These are phyloP conservation scores for Vigna mungo DNA, from an alignment of 306 rosid species.

Conservation along the genomic window DNA sequence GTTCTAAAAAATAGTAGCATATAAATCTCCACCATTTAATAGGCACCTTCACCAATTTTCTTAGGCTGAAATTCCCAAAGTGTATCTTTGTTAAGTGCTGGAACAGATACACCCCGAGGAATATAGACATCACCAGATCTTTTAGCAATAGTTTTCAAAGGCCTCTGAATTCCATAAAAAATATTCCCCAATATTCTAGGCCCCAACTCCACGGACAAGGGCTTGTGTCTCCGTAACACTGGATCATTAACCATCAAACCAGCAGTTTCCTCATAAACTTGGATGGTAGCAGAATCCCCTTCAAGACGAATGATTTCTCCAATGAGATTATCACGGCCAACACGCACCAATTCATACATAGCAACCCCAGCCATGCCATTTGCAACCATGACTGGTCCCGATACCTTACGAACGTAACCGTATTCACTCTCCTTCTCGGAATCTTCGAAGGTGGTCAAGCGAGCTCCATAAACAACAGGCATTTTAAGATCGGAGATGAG, in stretches of 20 bases:
- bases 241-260: slow-evolving; percentile 97
- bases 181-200: slow-evolving; percentile 98
- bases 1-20: too few relatives aligned
- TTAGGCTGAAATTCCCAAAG: slow-evolving; percentile 98
- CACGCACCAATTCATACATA: slow-evolving; percentile 98
- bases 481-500: slow-evolving; percentile 53
- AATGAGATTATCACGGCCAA: slow-evolving; percentile 87
- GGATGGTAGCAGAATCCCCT: slow-evolving; percentile 98
- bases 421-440: slow-evolving; percentile 98
- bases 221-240: slow-evolving; percentile 94
- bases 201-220: slow-evolving; percentile 97
- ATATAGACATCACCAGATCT: slow-evolving; percentile 96
- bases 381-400: slow-evolving; percentile 97
- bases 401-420: slow-evolving; percentile 99
- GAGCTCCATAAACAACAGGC: slow-evolving; percentile 93
- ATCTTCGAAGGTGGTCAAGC: slow-evolving; percentile 94
- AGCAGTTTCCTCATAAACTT: slow-evolving; percentile 99
- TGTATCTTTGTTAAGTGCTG: slow-evolving; percentile 93
- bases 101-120: slow-evolving; percentile 97
- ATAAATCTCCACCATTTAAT: too few relatives aligned
- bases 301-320: slow-evolving; percentile 98
- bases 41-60: slow-evolving; percentile 62
- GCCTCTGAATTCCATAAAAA: slow-evolving; percentile 99
- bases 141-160: slow-evolving; percentile 96
- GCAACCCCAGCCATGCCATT: slow-evolving; percentile 99